Evolutionary conservation across 106 monocot species (phyloP).

Genomic region (Gastrodia elata): DNA sequence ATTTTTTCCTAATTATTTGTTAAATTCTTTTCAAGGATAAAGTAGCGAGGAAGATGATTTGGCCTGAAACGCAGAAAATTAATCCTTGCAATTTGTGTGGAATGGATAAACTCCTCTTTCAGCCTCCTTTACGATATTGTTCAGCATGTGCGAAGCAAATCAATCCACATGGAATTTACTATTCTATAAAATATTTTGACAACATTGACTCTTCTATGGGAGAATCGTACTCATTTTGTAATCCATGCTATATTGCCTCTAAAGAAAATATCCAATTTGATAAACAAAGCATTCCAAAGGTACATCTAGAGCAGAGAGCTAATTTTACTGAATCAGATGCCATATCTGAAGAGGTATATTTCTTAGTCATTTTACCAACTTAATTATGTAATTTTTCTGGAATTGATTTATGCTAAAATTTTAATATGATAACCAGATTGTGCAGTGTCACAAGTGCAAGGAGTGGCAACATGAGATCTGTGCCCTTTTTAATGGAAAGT

Average conservation of each 20-base stretch:
- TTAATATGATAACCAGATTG: conserved; percentile 40
- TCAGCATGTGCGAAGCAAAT: conserved; percentile 36
- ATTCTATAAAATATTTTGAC: conserved; percentile 16
- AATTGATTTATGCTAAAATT: neutral
- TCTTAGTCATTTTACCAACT: neutral
- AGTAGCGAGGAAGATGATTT: conserved; percentile 4
- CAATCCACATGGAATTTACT: conserved; percentile 34
- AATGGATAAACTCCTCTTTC: conserved; percentile 37
- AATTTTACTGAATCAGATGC: conserved; percentile 41
- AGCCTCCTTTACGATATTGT: conserved; percentile 50
- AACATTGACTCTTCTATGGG: conserved; percentile 4
- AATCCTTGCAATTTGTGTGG: conserved; percentile 55
- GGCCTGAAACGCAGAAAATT: neutral
- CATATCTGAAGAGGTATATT: conserved; percentile 39
- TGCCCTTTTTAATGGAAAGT: conserved; percentile 61
- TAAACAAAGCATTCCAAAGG: conserved; percentile 24
- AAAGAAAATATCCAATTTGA: conserved; percentile 32
- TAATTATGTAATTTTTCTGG: neutral
- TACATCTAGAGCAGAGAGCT: conserved; percentile 25
- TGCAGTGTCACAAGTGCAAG: conserved; percentile 65
- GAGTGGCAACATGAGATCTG: conserved; percentile 84
- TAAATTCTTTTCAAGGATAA: conserved; percentile 16
- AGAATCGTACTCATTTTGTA: conserved; percentile 31
- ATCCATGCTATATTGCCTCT: conserved; percentile 34
- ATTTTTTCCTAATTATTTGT: neutral